phyloP scores from a whole-genome alignment of 805 yeast genomes.

The Cyberlindnera nakhonratchasimensis region DNA sequence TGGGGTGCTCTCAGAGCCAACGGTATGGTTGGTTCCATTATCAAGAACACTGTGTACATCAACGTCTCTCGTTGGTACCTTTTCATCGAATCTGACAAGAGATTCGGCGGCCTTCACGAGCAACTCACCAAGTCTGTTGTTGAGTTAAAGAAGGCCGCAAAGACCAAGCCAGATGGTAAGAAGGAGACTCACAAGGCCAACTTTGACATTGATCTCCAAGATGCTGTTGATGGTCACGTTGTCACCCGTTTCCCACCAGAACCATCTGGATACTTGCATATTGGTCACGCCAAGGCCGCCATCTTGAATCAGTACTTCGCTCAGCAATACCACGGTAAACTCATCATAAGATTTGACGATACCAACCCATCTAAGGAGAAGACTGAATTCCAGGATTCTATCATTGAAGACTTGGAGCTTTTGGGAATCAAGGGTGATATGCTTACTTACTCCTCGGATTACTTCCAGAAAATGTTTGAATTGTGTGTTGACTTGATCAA shows the following conservation, averaged over 20 bases:
- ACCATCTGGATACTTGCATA: constrained; percentile 98
- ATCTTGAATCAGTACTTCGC: constrained; percentile 96
- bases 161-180: constrained; percentile 40
- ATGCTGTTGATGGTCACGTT: constrained; percentile 90
- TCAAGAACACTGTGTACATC: constrained; percentile 78
- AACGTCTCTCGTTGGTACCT: constrained; percentile 94
- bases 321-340: constrained; percentile 90
- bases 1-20: constrained; percentile 96
- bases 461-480: constrained; percentile 89
- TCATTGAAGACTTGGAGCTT: constrained; percentile 84
- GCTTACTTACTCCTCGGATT: constrained; percentile 87
- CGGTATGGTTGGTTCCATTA: constrained; percentile 86
- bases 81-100: constrained; percentile 61
- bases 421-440: constrained; percentile 92
- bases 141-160: constrained; percentile 70
- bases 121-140: constrained; percentile 61
- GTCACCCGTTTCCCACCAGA: constrained; percentile 99
- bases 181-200: constrained; percentile 92
- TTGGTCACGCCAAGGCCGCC: constrained; percentile 99
- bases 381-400: constrained; percentile 89
- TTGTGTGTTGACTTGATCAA: constrained; percentile 82
- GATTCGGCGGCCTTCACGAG: constrained; percentile 69
- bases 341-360: constrained; percentile 95
- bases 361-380: constrained; percentile 98
- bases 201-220: constrained; percentile 88